Conservation (phyloP, 2,329 filamentous ascomycete species). For the Paecilomyces dactylethromorphus region DNA sequence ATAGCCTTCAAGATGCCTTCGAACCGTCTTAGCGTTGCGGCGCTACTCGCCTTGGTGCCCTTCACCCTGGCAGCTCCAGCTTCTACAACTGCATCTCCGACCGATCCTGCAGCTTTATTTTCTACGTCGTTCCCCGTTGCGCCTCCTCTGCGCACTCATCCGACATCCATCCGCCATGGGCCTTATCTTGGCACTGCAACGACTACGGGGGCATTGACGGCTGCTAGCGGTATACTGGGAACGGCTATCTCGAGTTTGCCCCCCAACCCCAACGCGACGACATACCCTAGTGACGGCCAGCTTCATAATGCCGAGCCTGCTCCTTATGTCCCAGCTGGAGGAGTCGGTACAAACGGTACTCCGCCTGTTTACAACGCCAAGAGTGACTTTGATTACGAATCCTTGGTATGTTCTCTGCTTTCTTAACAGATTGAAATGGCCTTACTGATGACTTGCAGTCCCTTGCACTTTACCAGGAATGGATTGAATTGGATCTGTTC, state of each 20-base stretch:
- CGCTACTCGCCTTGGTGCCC: constrained; percentile 12
- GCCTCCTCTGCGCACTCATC: constrained; percentile 41
- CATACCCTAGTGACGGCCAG: constrained; percentile 65
- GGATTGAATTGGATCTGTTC: constrained; percentile 79
- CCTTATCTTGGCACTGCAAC: constrained; percentile 61
- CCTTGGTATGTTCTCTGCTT: constrained; percentile 42
- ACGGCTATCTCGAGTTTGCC: constrained; percentile 53
- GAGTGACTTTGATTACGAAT: constrained; percentile 79
- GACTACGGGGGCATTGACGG: constrained; percentile 59
- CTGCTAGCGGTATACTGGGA: constrained; percentile 39
- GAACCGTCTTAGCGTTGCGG: constrained; percentile 8
- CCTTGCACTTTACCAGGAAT: constrained; percentile 73
- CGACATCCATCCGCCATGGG: constrained; percentile 58
- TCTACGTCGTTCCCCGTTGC: constrained; percentile 8
- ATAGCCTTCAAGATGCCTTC: constrained; percentile 7
- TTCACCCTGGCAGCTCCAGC: constrained; percentile 10
- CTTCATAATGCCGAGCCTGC: constrained; percentile 63
- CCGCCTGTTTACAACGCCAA: constrained; percentile 69
- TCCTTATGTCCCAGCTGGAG: constrained; percentile 66
- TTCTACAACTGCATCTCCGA: constrained; percentile 4
- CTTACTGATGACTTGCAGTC: constrained; percentile 29
- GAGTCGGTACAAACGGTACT: constrained; percentile 70
- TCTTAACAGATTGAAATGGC: background rate
- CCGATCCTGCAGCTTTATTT: constrained; percentile 2
- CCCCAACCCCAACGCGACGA: constrained; percentile 55